Conservation (phyloP, 2,329 filamentous ascomycete species). For the Cladosporium cucumerinum region DNA sequence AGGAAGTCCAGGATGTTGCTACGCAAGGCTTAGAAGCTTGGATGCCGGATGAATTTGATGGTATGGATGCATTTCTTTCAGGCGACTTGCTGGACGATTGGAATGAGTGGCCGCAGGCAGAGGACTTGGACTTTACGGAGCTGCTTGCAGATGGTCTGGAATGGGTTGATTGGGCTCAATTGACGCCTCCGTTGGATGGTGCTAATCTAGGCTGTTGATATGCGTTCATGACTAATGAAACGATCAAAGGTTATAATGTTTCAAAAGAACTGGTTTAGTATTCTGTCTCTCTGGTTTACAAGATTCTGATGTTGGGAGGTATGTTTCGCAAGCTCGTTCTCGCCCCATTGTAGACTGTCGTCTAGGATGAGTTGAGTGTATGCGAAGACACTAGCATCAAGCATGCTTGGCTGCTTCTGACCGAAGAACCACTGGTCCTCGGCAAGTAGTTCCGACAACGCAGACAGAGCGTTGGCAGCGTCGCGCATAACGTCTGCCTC, state of each 20-base stretch:
- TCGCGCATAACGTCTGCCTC: slow-evolving; percentile 57
- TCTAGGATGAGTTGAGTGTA: slow-evolving; percentile 81
- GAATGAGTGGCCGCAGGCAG: slow-evolving; percentile 12
- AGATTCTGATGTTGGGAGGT: slow-evolving; percentile 60
- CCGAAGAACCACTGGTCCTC: slow-evolving; percentile 61
- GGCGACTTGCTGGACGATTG: slow-evolving; percentile 12
- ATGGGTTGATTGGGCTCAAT: slow-evolving; percentile 14
- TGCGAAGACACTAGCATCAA: slow-evolving; percentile 86
- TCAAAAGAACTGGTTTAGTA: slow-evolving; percentile 52
- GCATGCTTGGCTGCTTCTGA: slow-evolving; percentile 59
- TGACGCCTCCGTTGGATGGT: not conserved
- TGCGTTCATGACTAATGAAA: not conserved
- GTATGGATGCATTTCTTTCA: not conserved
- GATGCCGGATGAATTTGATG: slow-evolving; percentile 2
- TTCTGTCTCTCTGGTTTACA: slow-evolving; percentile 60
- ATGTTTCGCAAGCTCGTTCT: slow-evolving; percentile 57
- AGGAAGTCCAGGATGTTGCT: not conserved
- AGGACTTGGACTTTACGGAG: slow-evolving; percentile 15
- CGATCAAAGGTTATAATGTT: not conserved
- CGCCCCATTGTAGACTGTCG: slow-evolving; percentile 60
- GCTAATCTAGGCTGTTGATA: not conserved
- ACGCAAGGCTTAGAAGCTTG: not conserved
- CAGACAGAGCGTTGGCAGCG: slow-evolving; percentile 60
- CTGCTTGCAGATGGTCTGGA: slow-evolving; percentile 13
- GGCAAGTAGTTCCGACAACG: slow-evolving; percentile 58